Conservation (phyloP, 768 basidiomycete genomes). For the Pleurotus platypus region DNA sequence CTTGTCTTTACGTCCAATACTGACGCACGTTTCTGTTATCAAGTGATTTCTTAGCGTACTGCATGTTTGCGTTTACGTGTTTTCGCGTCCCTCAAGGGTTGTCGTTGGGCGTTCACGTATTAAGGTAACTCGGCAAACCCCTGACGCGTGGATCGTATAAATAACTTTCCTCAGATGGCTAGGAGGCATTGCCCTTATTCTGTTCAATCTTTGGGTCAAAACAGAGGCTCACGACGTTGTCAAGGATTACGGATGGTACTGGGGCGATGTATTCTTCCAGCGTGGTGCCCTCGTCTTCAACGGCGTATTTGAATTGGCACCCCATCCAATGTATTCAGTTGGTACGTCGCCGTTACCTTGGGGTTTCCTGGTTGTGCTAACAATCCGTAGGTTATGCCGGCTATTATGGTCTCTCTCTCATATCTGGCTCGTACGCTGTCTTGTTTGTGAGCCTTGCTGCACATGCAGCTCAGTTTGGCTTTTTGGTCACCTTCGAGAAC, state of each 20-base stretch:
- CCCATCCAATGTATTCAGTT: constrained; percentile 96
- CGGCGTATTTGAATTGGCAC: constrained; percentile 93
- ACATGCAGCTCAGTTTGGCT: constrained; percentile 95
- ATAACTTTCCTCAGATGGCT: constrained; percentile 61
- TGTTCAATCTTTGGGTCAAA: constrained; percentile 98
- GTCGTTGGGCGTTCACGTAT: constrained; percentile 66
- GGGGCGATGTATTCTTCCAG: constrained; percentile 92
- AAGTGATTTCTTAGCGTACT: constrained; percentile 89
- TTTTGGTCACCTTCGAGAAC: constrained; percentile 94
- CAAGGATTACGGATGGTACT: constrained; percentile 96
- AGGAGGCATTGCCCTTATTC: constrained; percentile 79
- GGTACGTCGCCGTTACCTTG: constrained; percentile 28
- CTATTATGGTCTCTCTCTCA: constrained; percentile 93
- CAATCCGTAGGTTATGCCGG: constrained; percentile 76
- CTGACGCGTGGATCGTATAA: not conserved
- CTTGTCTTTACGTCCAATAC: not conserved
- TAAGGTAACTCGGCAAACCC: constrained; percentile 48
- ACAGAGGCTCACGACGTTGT: constrained; percentile 96
- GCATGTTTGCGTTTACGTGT: constrained; percentile 92
- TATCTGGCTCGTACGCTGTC: constrained; percentile 85
- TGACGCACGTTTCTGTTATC: constrained; percentile 8
- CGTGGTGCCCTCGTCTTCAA: constrained; percentile 94
- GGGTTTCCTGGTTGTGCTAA: not conserved
- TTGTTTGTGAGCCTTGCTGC: constrained; percentile 92
- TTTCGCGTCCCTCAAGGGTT: constrained; percentile 83